These are phyloP conservation scores for Echria macrotheca DNA, from an alignment of 495 filamentous ascomycete genomes.

Conservation along the genomic window DNA sequence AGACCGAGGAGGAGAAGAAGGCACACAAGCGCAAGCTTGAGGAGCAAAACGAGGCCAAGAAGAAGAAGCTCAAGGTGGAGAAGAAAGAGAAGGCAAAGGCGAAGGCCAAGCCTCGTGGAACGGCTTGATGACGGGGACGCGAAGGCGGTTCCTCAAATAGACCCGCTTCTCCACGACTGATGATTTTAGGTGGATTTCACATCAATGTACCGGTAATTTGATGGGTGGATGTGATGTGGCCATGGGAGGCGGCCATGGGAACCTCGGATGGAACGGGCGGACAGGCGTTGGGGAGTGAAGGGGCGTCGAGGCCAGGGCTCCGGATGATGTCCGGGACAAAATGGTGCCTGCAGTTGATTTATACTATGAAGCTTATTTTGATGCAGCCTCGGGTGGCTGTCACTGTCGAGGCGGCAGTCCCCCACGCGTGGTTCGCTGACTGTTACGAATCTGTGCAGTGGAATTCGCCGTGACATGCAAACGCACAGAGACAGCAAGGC, in stretches of 20 bases:
- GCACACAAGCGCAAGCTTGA: conserved; percentile 88
- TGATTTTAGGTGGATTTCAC: conserved; percentile 4
- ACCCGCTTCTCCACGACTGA: background rate
- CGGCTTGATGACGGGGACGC: conserved; percentile 11
- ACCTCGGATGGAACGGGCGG: background rate
- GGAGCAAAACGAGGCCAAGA: conserved; percentile 79
- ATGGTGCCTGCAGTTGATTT: background rate
- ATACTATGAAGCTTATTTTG: too few species aligned
- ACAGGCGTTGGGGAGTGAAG: conserved; percentile 9
- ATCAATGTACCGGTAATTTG: background rate
- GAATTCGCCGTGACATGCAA: too few species aligned
- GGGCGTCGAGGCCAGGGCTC: background rate
- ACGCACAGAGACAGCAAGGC: too few species aligned
- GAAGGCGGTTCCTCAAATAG: background rate
- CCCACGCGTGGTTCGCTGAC: too few species aligned
- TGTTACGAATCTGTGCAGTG: too few species aligned
- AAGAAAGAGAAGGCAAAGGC: conserved; percentile 87
- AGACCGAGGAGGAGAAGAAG: conserved; percentile 76
- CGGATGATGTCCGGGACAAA: background rate
- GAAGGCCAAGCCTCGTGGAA: conserved; percentile 71
- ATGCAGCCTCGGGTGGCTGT: too few species aligned
- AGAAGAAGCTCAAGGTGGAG: conserved; percentile 88
- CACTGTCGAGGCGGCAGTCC: too few species aligned
- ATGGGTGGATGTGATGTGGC: conserved; percentile 1
- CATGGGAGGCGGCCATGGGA: background rate